phyloP scores from a whole-genome alignment of 192 early-diverging fungal genomes.

The Gamsiella multidivaricata region DNA sequence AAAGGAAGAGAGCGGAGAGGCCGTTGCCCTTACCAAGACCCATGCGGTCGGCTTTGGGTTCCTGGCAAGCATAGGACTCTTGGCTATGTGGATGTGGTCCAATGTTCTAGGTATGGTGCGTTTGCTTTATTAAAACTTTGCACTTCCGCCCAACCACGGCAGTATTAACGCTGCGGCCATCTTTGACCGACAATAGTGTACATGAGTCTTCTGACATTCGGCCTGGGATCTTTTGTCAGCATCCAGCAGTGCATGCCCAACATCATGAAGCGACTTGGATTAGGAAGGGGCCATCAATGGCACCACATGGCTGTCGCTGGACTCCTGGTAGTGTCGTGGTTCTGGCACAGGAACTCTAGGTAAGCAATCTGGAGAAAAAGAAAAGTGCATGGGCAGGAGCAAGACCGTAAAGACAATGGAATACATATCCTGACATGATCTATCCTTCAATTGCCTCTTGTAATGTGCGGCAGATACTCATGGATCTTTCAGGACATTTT shows the following conservation, averaged over 20 bases:
- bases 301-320: conserved; percentile 26
- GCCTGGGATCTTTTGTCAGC: conserved; percentile 52
- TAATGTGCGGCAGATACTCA: conserved; percentile 15
- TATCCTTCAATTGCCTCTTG: no score
- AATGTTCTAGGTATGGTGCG: conserved; percentile 52
- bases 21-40: conserved; percentile 29
- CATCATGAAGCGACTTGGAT: conserved; percentile 24
- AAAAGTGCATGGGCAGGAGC: background rate
- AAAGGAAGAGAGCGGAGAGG: conserved; percentile 46
- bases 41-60: conserved; percentile 53
- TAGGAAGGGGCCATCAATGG: conserved; percentile 15
- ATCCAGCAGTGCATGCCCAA: conserved; percentile 44
- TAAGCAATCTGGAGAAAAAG: conserved; percentile 4
- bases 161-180: no score
- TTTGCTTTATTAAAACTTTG: no score
- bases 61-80: conserved; percentile 51
- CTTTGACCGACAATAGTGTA: conserved; percentile 45
- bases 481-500: conserved; percentile 58
- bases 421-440: background rate
- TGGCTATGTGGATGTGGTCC: conserved; percentile 55
- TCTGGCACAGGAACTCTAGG: conserved; percentile 50
- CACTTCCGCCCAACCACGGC: no score
- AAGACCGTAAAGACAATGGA: background rate
- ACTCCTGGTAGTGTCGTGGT: conserved; percentile 40
- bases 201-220: conserved; percentile 44